Conservation (phyloP, 768 basidiomycete genomes). For the Psilocybe tampanensis region DNA sequence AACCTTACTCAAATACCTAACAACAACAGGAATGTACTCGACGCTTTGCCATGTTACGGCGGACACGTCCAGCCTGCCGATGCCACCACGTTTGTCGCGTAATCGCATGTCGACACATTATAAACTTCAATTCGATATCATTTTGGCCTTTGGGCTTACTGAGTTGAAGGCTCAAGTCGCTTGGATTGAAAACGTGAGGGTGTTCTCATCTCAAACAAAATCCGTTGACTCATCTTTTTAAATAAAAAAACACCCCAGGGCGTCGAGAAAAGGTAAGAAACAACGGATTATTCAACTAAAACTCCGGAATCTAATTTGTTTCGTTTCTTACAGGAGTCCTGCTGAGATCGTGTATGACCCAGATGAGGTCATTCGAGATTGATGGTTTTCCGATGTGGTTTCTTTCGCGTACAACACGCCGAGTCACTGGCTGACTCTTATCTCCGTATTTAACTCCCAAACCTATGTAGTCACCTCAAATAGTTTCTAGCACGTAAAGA, state of each 20-base stretch:
- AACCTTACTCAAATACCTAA: no score
- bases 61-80: conserved; percentile 14
- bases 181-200: conserved; percentile 45
- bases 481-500: no score
- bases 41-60: conserved; percentile 19
- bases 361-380: background rate
- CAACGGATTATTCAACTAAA: background rate
- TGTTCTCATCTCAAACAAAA: background rate
- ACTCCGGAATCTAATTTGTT: no score
- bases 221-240: no score
- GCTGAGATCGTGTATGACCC: conserved; percentile 2
- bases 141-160: conserved; percentile 47
- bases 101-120: conserved; percentile 22
- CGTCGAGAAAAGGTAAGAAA: background rate
- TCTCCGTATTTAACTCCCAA: background rate
- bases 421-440: background rate
- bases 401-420: no score
- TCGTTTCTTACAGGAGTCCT: background rate
- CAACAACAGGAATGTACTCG: conserved; percentile 16
- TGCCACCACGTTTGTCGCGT: background rate
- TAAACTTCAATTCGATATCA: conserved; percentile 29
- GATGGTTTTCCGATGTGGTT: background rate
- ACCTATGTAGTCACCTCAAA: no score
- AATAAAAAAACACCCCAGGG: no score
- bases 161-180: conserved; percentile 47